Evolutionary conservation across 2,329 filamentous ascomycete genomes (phyloP), one percentile per base, ranked within the genome.

Genomic region (Sclerotinia trifoliorum): DNA sequence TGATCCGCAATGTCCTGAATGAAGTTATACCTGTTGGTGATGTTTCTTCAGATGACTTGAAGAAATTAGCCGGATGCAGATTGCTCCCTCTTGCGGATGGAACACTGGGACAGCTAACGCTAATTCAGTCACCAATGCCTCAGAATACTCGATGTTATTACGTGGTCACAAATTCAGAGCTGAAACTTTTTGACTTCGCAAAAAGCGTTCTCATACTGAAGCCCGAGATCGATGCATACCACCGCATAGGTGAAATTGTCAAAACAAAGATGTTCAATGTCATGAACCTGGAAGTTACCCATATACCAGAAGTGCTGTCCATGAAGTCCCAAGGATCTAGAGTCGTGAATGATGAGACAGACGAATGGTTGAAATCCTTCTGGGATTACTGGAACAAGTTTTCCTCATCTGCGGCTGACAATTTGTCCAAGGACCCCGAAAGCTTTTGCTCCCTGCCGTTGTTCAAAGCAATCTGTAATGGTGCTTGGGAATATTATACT

Each of bases 31-130:
- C 65, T 49, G 44, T 48, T 19, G 67, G 48, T 35, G 58, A 66
- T 3, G 13, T 26, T 39, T 21, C 44, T 32, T 6, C 62, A 29
- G 32, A 49, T 4, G 72, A 69, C 21, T 48, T 71, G 15, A 48
- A 70, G 21, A 61, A 73, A 13, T 65, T 78, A 19, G 68, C 74
- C 46, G 74, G 72, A 10, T 77, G 76, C 54, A 64, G 69, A 29
- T 56, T 78, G 63, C 32, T 77, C 8, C 76, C 74, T 5, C 71
- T 78, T 7, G 68, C 63, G 32, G 66, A 75, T 55, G 71, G 72
- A 19, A 72, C 19, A 13, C 56, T 77, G 29, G 74, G 69, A 19
- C 58, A 49, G 5, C n/a, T 61, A 70, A 68, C 19, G 49, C 74
- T 5, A 46, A 51, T 17, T 24, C 71, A 64, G 1, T 69, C 6